A percentile compares a stretch with the other conserved stretches of the same genome.
Conservation (phyloP, 805 yeast genomes). For the Peterozyma xylosa region DNA sequence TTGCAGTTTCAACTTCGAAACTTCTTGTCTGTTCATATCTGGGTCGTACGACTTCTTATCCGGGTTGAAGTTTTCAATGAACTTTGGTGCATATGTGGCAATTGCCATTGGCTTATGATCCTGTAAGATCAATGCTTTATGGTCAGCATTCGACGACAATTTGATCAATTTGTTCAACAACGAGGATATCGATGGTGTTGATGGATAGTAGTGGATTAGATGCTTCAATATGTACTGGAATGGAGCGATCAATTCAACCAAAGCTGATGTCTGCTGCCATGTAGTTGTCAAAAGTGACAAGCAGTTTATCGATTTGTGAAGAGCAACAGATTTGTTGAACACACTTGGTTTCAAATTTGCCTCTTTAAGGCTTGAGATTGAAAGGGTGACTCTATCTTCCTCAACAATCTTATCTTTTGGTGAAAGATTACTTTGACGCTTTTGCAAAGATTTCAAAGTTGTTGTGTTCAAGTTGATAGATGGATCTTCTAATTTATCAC, state of each 20-base stretch:
- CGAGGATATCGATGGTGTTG: slow-evolving; percentile 22
- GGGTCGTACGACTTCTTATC: slow-evolving; percentile 89
- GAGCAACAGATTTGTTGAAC: slow-evolving; percentile 21
- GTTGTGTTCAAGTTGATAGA: slow-evolving; percentile 13
- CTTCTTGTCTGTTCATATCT: slow-evolving; percentile 73
- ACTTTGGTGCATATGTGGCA: slow-evolving; percentile 80
- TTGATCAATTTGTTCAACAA: slow-evolving; percentile 38
- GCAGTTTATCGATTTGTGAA: slow-evolving; percentile 24
- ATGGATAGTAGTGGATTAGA: slow-evolving; percentile 27
- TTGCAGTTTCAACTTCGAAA: slow-evolving; percentile 74
- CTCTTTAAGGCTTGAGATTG: background rate
- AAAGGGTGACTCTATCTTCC: background rate
- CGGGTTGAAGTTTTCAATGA: slow-evolving; percentile 93
- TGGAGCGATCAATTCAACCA: slow-evolving; percentile 50
- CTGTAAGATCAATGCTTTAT: slow-evolving; percentile 74
- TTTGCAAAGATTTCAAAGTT: background rate
- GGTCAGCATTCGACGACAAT: slow-evolving; percentile 42
- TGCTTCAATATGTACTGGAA: slow-evolving; percentile 35
- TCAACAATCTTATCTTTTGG: slow-evolving; percentile 4
- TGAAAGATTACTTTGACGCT: slow-evolving; percentile 14
- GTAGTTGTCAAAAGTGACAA: slow-evolving; percentile 25
- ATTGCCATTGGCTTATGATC: slow-evolving; percentile 79
- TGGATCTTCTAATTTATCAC: slow-evolving; percentile 15
- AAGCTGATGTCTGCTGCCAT: slow-evolving; percentile 60
- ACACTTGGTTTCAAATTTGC: background rate